Percentiles rank a stretch among this genome's conserved stretches.
phyloP scores from a whole-genome alignment of 192 early-diverging fungal species.

The Backusella psychrophila region DNA sequence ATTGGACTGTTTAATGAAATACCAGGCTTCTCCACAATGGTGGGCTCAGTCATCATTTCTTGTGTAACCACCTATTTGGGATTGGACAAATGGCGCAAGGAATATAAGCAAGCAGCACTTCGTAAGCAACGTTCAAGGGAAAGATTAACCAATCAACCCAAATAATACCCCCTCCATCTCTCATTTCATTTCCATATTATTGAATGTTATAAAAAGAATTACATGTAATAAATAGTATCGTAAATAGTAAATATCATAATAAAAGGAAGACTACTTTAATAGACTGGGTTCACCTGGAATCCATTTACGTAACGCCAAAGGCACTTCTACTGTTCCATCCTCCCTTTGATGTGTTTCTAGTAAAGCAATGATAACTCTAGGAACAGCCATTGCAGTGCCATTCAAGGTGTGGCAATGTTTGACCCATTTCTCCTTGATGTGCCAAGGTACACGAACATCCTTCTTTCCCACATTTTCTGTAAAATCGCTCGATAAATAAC shows the following conservation, averaged over 20 bases:
- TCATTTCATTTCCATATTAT: not conserved
- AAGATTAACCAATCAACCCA: not conserved
- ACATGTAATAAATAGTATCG: not conserved
- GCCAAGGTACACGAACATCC: constrained; percentile 22
- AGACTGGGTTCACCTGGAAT: constrained; percentile 42
- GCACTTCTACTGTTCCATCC: constrained; percentile 72
- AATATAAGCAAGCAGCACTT: not conserved
- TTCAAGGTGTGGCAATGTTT: constrained; percentile 91
- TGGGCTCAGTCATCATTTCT: constrained; percentile 63
- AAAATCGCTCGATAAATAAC: constrained; percentile 40
- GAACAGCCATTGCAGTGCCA: constrained; percentile 90
- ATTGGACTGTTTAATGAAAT: constrained; percentile 65
- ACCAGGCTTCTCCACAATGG: constrained; percentile 48
- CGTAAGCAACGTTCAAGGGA: not conserved
- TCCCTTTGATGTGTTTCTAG: constrained; percentile 78
- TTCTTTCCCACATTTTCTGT: constrained; percentile 22
- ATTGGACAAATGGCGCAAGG: constrained; percentile 54
- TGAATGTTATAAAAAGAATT: not conserved
- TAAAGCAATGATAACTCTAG: constrained; percentile 83
- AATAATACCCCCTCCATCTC: not conserved
- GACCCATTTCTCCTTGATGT: constrained; percentile 31
- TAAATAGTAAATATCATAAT: not conserved
- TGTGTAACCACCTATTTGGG: constrained; percentile 59
- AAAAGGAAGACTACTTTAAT: constrained; percentile 9
- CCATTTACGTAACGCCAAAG: constrained; percentile 69